Evolutionary conservation across 2,329 filamentous ascomycete genomes (phyloP), one percentile per base, ranked within the genome.

Genomic region (Penicillium oxalicum): DNA sequence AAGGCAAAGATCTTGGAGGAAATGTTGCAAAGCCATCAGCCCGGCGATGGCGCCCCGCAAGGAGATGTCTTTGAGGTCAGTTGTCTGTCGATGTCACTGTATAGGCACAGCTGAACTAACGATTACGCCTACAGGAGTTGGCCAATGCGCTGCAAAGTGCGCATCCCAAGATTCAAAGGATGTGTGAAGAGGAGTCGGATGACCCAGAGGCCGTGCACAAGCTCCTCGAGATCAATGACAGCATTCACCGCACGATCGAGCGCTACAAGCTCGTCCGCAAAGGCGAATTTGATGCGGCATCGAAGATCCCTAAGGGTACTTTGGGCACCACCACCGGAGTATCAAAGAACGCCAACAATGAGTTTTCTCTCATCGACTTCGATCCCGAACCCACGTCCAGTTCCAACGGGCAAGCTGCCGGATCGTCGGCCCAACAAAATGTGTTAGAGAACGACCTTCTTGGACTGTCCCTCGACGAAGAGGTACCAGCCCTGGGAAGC

Each of bases 151-250:
- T 98, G 40, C 88, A 89, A 67, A 96, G 87, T 64, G 93, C 93
- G 2, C 93, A 98, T 62, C 93, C 93, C 7, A 98, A 98, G 74
- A 97, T 98, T 56, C 91, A 97, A 67, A 96, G 89, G 73, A 98
- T 98, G 91, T 97, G 91, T 64, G 91, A 97, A 70, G 93, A 98
- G 70, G 93, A 98, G 65, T 96, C 91, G 9, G 91, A 97, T 53
- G 93, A 98, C 64, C 84, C 90, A 53, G 93, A 96, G 73, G 93
- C 93, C 4, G 93, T 98, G 5, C 88, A 90, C 38, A 95, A 95
- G 70, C 77, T 98, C 9, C 79, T 98, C 48, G 90, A 97, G 66
- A 97, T 98, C 64, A 98, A 98, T 66, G 93, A 98, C 70, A 96
- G 91, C 72, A 98, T 98, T 80, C 88, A 97, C 66, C 83, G 91